These are phyloP conservation scores for Sicyos baderoa DNA, from an alignment of 306 rosid genomes.

Conservation along the genomic window DNA sequence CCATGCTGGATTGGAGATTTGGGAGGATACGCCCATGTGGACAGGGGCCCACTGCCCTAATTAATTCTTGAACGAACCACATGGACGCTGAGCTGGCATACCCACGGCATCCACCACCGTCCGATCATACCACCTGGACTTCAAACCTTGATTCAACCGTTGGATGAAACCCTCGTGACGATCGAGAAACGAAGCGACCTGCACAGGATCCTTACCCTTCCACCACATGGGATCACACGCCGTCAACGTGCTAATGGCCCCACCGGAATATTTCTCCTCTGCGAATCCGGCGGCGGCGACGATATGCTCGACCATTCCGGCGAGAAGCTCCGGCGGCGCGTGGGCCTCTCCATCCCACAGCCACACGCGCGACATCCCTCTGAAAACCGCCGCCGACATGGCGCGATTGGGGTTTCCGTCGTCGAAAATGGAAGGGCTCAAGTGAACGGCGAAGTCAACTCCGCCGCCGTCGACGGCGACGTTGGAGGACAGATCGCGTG, in stretches of 20 bases:
- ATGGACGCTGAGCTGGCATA: too few relatives aligned
- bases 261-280: neutral
- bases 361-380: constrained; percentile 54
- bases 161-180: constrained; percentile 51
- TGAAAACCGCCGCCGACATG: constrained; percentile 30
- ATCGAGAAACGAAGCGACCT: constrained; percentile 32
- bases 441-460: constrained; percentile 27
- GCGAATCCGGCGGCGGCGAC: constrained; percentile 30
- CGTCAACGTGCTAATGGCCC: neutral
- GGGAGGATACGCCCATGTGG: too few relatives aligned
- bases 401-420: constrained; percentile 19
- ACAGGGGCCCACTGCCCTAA: too few relatives aligned
- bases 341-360: constrained; percentile 38
- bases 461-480: neutral
- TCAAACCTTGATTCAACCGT: constrained; percentile 52
- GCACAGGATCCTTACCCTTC: constrained; percentile 36
- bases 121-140: too few relatives aligned
- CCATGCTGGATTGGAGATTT: too few relatives aligned
- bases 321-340: constrained; percentile 39
- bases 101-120: too few relatives aligned
- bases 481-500: neutral
- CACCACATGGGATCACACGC: constrained; percentile 31
- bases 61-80: too few relatives aligned
- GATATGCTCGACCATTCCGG: constrained; percentile 54
- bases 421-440: constrained; percentile 37